A percentile compares a stretch with the other conserved stretches of the same genome.
Conservation (phyloP, 768 basidiomycete species). For the Nidula microcarpa region DNA sequence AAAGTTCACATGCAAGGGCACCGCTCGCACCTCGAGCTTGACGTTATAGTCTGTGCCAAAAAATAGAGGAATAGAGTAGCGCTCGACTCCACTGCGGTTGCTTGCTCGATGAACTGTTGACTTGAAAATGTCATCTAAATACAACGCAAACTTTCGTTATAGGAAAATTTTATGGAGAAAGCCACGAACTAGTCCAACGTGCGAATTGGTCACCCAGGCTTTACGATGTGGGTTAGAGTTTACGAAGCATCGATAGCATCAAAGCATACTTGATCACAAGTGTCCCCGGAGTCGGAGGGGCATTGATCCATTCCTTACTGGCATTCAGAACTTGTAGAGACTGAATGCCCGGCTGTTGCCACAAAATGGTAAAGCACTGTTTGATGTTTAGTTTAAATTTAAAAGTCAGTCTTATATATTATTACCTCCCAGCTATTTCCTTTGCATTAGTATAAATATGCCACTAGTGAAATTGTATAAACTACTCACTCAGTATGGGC, state of each 20-base stretch:
- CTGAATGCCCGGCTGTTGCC: conserved; percentile 70
- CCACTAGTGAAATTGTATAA: too few species aligned
- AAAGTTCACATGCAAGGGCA: background rate
- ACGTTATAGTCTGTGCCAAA: conserved; percentile 90
- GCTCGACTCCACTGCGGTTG: conserved; percentile 63
- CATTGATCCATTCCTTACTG: conserved; percentile 77
- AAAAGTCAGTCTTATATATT: background rate
- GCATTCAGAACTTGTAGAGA: conserved; percentile 83
- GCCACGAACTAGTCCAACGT: conserved; percentile 76
- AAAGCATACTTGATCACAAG: conserved; percentile 77
- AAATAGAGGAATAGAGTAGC: conserved; percentile 89
- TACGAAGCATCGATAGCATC: background rate
- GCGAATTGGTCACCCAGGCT: conserved; percentile 87
- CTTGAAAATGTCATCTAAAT: conserved; percentile 81
- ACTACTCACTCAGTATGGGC: conserved; percentile 70
- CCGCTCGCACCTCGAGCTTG: conserved; percentile 56
- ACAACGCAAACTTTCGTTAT: background rate
- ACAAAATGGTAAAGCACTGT: conserved; percentile 85
- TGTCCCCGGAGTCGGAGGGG: conserved; percentile 73
- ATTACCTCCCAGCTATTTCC: conserved; percentile 37
- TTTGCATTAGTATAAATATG: too few species aligned
- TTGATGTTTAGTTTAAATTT: background rate
- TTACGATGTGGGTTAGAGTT: background rate
- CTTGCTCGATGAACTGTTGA: conserved; percentile 87
- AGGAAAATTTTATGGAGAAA: background rate